Conservation (phyloP, 345 rosid genomes). For the Salix dunnii region DNA sequence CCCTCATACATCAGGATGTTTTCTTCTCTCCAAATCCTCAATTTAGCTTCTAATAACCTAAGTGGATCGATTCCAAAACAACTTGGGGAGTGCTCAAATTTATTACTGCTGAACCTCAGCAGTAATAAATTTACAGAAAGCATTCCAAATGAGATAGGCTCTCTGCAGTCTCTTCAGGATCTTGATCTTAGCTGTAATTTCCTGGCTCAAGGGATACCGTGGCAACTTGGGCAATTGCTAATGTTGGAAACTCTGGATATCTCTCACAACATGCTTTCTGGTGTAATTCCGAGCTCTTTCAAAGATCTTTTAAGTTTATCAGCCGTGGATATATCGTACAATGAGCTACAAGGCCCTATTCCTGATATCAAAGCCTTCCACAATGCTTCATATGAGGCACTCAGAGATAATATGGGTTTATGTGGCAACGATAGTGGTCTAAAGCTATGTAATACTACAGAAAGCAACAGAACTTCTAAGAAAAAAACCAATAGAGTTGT, state of each 20-base stretch:
- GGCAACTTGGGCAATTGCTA: background rate
- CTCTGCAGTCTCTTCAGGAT: background rate
- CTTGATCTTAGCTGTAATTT: constrained; percentile 7
- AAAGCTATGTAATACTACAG: too few species aligned
- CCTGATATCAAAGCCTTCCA: too few species aligned
- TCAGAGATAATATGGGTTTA: too few species aligned
- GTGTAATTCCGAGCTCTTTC: background rate
- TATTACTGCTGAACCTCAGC: background rate
- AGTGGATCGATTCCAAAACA: constrained; percentile 6
- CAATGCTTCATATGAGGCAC: too few species aligned
- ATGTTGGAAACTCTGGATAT: too few species aligned
- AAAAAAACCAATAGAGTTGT: too few species aligned
- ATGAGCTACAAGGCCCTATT: too few species aligned
- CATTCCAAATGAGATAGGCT: constrained; percentile 5
- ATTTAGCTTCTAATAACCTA: background rate
- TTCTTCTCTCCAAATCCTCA: too few species aligned
- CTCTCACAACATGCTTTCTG: background rate
- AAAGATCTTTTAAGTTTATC: too few species aligned
- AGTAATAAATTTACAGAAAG: background rate
- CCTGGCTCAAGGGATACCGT: constrained; percentile 2
- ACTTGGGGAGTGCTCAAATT: background rate
- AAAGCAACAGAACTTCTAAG: too few species aligned
- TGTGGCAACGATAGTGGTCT: too few species aligned
- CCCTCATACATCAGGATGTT: background rate
- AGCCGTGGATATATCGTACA: too few species aligned